These are phyloP conservation scores for Pulveroboletus sp. DNA, from an alignment of 768 basidiomycete species.

Conservation along the genomic window DNA sequence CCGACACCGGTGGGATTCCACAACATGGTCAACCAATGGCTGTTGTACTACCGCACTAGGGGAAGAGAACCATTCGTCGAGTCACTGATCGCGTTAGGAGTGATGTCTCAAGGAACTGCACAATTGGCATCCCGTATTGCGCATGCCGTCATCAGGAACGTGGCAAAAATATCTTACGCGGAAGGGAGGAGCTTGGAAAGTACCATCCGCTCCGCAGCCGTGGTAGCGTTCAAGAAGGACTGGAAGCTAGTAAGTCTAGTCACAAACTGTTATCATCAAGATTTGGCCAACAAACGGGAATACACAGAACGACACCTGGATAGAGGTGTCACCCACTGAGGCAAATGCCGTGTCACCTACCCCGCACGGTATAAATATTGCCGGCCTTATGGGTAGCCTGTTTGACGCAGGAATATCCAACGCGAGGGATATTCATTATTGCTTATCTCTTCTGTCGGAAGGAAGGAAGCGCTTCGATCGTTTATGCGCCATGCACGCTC, in stretches of 20 bases:
- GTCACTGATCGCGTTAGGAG: slow-evolving; percentile 14
- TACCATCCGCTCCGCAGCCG: slow-evolving; percentile 9
- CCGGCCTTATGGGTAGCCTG: slow-evolving; percentile 31
- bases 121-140: slow-evolving; percentile 17
- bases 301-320: slow-evolving; percentile 16
- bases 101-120: slow-evolving; percentile 7
- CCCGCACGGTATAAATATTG: slow-evolving; percentile 24
- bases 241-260: slow-evolving; percentile 16
- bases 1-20: slow-evolving; percentile 10
- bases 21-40: slow-evolving; percentile 15
- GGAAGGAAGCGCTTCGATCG: slow-evolving; percentile 22
- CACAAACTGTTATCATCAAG: not conserved
- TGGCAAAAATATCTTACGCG: slow-evolving; percentile 2
- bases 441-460: slow-evolving; percentile 22
- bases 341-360: slow-evolving; percentile 5
- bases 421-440: slow-evolving; percentile 28
- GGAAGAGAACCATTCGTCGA: slow-evolving; percentile 15
- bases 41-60: slow-evolving; percentile 17
- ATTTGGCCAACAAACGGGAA: not conserved
- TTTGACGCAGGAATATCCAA: slow-evolving; percentile 22
- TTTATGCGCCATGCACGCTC: slow-evolving; percentile 33
- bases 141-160: slow-evolving; percentile 2
- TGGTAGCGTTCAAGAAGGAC: slow-evolving; percentile 12
- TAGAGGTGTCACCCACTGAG: not conserved
- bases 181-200: slow-evolving; percentile 12